These are phyloP conservation scores for Epicoccum sorghinum DNA, from an alignment of 2,329 filamentous ascomycete species.

Conservation along the genomic window DNA sequence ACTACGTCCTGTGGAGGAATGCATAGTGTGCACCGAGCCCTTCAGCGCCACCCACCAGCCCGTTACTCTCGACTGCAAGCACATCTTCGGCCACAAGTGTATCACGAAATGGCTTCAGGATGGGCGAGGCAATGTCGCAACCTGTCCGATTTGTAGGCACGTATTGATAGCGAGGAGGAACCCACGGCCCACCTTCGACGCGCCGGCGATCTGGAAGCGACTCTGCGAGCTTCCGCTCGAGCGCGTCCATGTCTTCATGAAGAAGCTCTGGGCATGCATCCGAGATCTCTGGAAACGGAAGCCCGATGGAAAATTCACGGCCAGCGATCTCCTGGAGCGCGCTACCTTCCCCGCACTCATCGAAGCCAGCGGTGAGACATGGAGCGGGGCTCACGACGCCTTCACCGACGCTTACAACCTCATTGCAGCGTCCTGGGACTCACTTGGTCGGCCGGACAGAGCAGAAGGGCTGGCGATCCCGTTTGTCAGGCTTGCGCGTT, in stretches of 20 bases:
- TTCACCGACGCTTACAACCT: constrained; percentile 35
- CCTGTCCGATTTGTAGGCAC: constrained; percentile 38
- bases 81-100: constrained; percentile 41
- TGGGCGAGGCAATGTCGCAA: constrained; percentile 31
- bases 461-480: constrained; percentile 35
- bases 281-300: constrained; percentile 27
- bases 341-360: constrained; percentile 33
- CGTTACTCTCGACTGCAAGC: constrained; percentile 38
- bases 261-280: constrained; percentile 27
- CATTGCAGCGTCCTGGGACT: constrained; percentile 34
- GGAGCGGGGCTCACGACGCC: constrained; percentile 6
- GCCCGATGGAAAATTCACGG: constrained; percentile 24
- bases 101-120: constrained; percentile 36
- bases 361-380: constrained; percentile 2
- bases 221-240: constrained; percentile 31
- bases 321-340: constrained; percentile 26
- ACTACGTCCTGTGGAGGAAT: constrained; percentile 34
- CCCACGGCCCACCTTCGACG: constrained; percentile 22
- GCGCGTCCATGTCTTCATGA: constrained; percentile 27
- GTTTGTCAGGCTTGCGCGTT: constrained; percentile 36
- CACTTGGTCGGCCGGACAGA: constrained; percentile 29
- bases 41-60: constrained; percentile 34
- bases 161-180: constrained; percentile 23
- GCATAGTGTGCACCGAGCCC: constrained; percentile 35
- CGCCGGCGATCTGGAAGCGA: constrained; percentile 33